A percentile compares a stretch with the other conserved stretches of the same genome.
Conservation (phyloP, 2,329 filamentous ascomycete genomes). For the Trichothecium sympodiale region DNA sequence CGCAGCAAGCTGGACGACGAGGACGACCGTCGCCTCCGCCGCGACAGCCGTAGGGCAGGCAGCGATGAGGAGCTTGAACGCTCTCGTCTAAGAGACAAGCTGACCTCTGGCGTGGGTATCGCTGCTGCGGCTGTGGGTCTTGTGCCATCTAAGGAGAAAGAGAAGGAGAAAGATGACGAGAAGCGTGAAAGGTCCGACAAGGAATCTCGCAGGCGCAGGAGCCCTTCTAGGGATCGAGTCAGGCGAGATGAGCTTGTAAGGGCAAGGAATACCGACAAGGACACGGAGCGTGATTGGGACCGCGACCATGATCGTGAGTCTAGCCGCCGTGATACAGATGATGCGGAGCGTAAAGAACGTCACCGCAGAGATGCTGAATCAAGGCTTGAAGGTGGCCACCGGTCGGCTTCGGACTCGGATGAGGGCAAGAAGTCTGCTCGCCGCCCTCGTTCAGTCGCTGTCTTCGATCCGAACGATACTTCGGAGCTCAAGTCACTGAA, state of each 20-base stretch:
- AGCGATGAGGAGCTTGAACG: conserved; percentile 27
- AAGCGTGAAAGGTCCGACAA: conserved; percentile 3
- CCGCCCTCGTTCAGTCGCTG: conserved; percentile 23
- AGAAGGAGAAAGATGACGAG: conserved; percentile 16
- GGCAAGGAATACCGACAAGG: neutral
- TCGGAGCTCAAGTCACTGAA: conserved; percentile 37
- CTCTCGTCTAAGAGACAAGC: conserved; percentile 34
- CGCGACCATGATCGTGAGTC: conserved; percentile 2
- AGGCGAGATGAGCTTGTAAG: conserved; percentile 8
- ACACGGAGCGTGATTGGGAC: conserved; percentile 1
- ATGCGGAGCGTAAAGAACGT: conserved; percentile 14
- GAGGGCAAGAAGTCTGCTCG: conserved; percentile 26
- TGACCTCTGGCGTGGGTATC: conserved; percentile 34
- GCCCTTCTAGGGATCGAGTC: conserved; percentile 19
- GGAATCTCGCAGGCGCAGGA: conserved; percentile 13
- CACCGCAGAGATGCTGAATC: conserved; percentile 27
- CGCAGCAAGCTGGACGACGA: conserved; percentile 5
- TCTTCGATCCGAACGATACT: conserved; percentile 43
- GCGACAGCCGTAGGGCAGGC: conserved; percentile 15
- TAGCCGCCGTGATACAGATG: neutral
- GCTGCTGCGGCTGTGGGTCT: conserved; percentile 38
- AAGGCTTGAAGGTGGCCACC: conserved; percentile 23
- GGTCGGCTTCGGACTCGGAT: conserved; percentile 28
- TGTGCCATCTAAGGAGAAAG: conserved; percentile 23
- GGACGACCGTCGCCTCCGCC: conserved; percentile 6